Evolutionary conservation across 2,329 filamentous ascomycete genomes (phyloP).

Genomic region (Trichoderma sp.): DNA sequence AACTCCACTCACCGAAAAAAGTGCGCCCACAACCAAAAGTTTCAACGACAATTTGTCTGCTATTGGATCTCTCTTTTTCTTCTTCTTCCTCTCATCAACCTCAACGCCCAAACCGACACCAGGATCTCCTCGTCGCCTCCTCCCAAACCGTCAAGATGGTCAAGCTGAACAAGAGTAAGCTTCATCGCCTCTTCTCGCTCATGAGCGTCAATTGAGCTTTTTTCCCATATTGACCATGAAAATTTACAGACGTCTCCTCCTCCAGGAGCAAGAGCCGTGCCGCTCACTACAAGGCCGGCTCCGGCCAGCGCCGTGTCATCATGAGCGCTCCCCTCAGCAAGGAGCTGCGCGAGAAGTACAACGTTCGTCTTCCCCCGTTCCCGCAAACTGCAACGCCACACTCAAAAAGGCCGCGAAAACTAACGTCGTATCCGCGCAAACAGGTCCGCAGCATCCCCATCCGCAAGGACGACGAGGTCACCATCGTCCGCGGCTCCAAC

Average conservation of each 20-base stretch:
- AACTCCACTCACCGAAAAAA: slow-evolving; percentile 37
- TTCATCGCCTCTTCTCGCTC: background rate
- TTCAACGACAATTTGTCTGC: slow-evolving; percentile 28
- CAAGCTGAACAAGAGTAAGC: slow-evolving; percentile 67
- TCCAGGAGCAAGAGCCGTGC: slow-evolving; percentile 99
- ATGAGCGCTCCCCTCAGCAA: slow-evolving; percentile 96
- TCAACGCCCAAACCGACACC: slow-evolving; percentile 34
- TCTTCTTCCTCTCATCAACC: slow-evolving; percentile 33
- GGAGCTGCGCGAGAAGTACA: slow-evolving; percentile 99
- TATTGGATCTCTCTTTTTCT: slow-evolving; percentile 10
- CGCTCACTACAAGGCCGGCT: slow-evolving; percentile 95
- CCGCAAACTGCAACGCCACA: background rate
- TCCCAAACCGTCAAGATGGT: slow-evolving; percentile 59
- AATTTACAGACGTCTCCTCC: slow-evolving; percentile 60
- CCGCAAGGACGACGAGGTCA: slow-evolving; percentile 96
- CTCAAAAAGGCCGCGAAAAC: slow-evolving; percentile 21
- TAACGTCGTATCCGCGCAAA: background rate
- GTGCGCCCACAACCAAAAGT: slow-evolving; percentile 35
- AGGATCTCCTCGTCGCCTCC: slow-evolving; percentile 33
- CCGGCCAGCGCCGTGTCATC: slow-evolving; percentile 90
- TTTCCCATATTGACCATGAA: slow-evolving; percentile 13
- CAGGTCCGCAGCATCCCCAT: slow-evolving; percentile 94
- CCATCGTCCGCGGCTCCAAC: slow-evolving; percentile 87
- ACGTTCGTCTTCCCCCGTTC: slow-evolving; percentile 61
- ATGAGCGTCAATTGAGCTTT: background rate